Evolutionary conservation across 345 rosid genomes (phyloP).

Genomic region (Ceriops zippeliana): DNA sequence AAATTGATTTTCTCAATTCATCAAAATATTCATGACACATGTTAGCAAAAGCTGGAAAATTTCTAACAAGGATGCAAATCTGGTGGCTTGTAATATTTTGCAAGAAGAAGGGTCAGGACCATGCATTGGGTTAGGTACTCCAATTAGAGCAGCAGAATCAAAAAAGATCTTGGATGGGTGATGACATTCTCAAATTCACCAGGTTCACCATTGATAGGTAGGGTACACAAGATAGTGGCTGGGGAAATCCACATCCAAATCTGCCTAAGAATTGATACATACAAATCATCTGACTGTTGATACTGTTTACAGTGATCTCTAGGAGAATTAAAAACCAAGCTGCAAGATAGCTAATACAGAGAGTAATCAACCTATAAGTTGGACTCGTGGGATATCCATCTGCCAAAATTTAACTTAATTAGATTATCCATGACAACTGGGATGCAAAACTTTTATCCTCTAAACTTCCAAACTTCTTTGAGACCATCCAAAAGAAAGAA

Average conservation of each 20-base stretch:
- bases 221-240: background rate
- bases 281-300: too few relatives aligned
- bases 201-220: background rate
- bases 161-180: background rate
- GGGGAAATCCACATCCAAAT: background rate
- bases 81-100: background rate
- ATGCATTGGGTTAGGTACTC: background rate
- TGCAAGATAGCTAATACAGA: background rate
- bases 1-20: background rate
- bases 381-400: background rate
- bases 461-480: background rate
- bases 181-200: background rate
- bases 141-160: background rate
- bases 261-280: background rate
- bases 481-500: background rate
- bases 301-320: background rate
- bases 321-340: background rate
- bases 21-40: background rate
- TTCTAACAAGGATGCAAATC: background rate
- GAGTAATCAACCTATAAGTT: background rate
- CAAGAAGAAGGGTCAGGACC: background rate
- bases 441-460: background rate
- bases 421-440: background rate
- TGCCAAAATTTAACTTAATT: constrained; percentile 7
- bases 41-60: background rate